These are phyloP conservation scores for Baudoinia panamericana DNA, from an alignment of 495 filamentous ascomycete species.

Conservation along the genomic window DNA sequence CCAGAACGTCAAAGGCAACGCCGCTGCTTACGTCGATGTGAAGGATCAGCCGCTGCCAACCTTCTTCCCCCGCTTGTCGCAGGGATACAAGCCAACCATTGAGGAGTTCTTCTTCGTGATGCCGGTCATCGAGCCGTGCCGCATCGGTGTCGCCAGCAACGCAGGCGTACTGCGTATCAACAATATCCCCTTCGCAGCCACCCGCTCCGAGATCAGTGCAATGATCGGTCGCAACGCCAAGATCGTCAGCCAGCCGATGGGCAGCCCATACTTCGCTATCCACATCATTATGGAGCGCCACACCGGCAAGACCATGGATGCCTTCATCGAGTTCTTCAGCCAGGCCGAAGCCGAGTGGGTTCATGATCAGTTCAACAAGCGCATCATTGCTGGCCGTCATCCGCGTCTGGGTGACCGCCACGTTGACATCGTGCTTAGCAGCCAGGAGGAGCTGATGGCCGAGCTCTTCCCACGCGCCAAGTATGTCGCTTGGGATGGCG, in stretches of 20 bases:
- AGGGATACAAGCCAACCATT: constrained; percentile 7
- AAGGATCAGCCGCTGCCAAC: neutral
- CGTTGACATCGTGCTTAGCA: constrained; percentile 48
- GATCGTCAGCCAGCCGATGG: constrained; percentile 38
- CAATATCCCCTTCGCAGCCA: constrained; percentile 52
- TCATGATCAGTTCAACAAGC: constrained; percentile 35
- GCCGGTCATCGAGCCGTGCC: constrained; percentile 21
- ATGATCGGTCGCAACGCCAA: constrained; percentile 56
- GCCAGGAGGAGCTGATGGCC: constrained; percentile 47
- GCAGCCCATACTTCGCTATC: constrained; percentile 39
- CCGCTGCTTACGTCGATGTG: constrained; percentile 4
- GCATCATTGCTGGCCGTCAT: constrained; percentile 31
- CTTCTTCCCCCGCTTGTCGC: neutral
- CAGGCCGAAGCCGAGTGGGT: constrained; percentile 40
- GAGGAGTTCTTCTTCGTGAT: constrained; percentile 12
- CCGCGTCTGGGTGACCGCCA: constrained; percentile 51
- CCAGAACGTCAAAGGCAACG: constrained; percentile 9
- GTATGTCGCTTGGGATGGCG: constrained; percentile 47
- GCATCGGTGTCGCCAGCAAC: constrained; percentile 14
- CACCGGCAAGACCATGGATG: constrained; percentile 65
- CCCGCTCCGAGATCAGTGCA: constrained; percentile 52
- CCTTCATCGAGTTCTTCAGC: constrained; percentile 54
- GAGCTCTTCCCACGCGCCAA: constrained; percentile 55
- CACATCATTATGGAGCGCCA: constrained; percentile 78
- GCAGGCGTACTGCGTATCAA: constrained; percentile 31